Base-by-base conservation (phyloP, 163 green algal genomes). In the Picocystis sp. region DNA sequence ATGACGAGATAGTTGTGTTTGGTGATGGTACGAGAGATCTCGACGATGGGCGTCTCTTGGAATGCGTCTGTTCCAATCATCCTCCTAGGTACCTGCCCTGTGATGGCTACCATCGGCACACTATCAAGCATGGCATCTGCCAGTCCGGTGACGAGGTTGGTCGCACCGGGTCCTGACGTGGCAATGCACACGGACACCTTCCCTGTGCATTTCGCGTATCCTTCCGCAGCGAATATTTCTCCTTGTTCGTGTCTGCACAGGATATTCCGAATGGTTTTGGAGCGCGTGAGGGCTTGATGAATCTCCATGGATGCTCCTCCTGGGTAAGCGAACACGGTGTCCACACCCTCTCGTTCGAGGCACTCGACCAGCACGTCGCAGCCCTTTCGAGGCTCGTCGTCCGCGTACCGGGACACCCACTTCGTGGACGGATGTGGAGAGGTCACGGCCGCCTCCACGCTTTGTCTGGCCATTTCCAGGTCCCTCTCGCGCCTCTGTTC, bases 1-100 rank as follows among this genome's bases (percentile, higher is more conserved):
- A 95, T 89, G 15, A 99, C 88, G 52, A 97, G 77, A 75, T 92
- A 97, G 75, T 97, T 99, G 79, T 96, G 84, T 79, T 99, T 99
- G 54, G 90, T 97, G 75, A 99, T 97, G 62, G 89, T 81, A 35
- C 89, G 76, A 2, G 89, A 94, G 5, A 99, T 81, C 73, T 97
- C 91, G 50, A 99, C 88, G 50, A 96, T 97, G 43, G 90, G 90
- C 22, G 91, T 99, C 76, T 99, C 91, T 73, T 99, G 91, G 72
- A 96, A 96, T 11, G 78, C 89, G 60, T 98, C 89, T 41, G 81
- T 92, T 50, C 89, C 89, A 55, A 98, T 97, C 61, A 96, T 83
- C 35, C 73, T 70, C 47, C 89, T 74, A 2, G 87, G 87, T 45
- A 96, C 87, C 58, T 69, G 62, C 8, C 90, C 90, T 2, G 90